Evolutionary conservation across 108 stramenopile genomes (phyloP).

Genomic region (Epipyxis sp.): DNA sequence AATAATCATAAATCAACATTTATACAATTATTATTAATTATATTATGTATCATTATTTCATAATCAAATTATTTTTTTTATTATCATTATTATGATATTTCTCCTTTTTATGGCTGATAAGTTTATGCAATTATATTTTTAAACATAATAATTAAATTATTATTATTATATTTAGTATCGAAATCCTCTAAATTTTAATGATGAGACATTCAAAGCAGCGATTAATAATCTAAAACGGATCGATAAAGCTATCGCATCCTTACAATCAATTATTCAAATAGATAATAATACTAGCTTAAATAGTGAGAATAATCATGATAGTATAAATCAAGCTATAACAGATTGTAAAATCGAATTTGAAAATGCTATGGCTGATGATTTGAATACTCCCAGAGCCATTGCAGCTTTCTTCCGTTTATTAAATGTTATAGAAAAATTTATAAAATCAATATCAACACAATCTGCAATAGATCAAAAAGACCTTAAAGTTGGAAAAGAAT

Average conservation of each 20-base stretch:
- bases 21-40: no score
- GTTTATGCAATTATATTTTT: no score
- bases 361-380: constrained; percentile 79
- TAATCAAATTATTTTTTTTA: no score
- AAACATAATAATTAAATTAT: no score
- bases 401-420: constrained; percentile 68
- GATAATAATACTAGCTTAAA: neutral
- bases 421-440: neutral
- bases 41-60: no score
- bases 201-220: neutral
- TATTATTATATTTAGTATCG: constrained; percentile 19
- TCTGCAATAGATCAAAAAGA: no score
- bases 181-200: constrained; percentile 16
- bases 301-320: no score
- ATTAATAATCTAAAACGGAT: constrained; percentile 3
- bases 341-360: constrained; percentile 52
- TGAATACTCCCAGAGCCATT: constrained; percentile 82
- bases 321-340: neutral
- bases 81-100: no score
- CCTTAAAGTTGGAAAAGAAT: neutral
- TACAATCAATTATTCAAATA: neutral
- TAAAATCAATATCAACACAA: no score
- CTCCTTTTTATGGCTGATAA: no score
- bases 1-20: no score
- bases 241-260: neutral